Evolutionary conservation across 768 basidiomycete genomes (phyloP).

Genomic region (Suillus luteus): DNA sequence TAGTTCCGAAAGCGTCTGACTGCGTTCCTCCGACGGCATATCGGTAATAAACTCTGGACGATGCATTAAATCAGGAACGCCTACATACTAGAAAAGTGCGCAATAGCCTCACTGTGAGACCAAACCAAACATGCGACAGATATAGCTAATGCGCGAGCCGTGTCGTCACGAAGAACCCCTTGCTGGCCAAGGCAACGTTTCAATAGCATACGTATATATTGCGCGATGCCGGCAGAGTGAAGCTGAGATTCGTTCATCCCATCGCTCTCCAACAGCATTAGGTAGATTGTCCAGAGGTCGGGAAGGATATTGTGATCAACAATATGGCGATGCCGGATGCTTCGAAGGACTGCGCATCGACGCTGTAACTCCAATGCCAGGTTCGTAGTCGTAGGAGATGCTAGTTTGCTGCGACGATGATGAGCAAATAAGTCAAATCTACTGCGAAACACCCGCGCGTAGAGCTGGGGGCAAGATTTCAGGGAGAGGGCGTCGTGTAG

Average conservation of each 20-base stretch:
- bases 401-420: slow-evolving; percentile 27
- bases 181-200: slow-evolving; percentile 16
- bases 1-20: slow-evolving; percentile 43
- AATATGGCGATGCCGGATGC: slow-evolving; percentile 40
- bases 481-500: slow-evolving; percentile 47
- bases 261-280: slow-evolving; percentile 63
- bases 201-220: slow-evolving; percentile 29
- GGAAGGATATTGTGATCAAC: slow-evolving; percentile 32
- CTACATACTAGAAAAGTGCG: slow-evolving; percentile 26
- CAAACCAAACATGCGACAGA: slow-evolving; percentile 38
- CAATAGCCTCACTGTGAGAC: slow-evolving; percentile 38
- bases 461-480: slow-evolving; percentile 50
- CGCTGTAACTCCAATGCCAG: slow-evolving; percentile 51
- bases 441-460: slow-evolving; percentile 52
- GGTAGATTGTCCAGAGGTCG: slow-evolving; percentile 59
- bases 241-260: slow-evolving; percentile 51
- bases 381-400: slow-evolving; percentile 39
- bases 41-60: slow-evolving; percentile 41
- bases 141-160: slow-evolving; percentile 28
- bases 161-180: slow-evolving; percentile 15
- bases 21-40: slow-evolving; percentile 39
- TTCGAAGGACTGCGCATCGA: slow-evolving; percentile 49
- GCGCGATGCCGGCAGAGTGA: slow-evolving; percentile 39
- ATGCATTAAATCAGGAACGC: slow-evolving; percentile 25
- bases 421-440: slow-evolving; percentile 47